phyloP scores from a whole-genome alignment of 1,284 basidiomycete species.

The Afroboletus lepidellus region DNA sequence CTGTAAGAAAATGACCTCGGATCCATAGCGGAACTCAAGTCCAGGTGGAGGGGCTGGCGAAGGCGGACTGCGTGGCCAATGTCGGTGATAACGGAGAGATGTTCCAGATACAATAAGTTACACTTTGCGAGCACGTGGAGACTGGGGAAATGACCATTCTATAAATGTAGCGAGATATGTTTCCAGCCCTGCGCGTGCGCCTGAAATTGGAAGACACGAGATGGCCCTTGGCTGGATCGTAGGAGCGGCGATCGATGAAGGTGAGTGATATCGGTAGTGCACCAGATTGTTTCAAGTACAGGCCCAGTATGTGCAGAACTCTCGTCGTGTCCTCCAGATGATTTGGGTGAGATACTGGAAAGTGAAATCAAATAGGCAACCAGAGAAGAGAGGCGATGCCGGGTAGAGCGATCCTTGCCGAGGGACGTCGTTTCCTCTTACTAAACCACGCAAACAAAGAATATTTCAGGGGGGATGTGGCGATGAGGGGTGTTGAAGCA shows the following conservation, averaged over 20 bases:
- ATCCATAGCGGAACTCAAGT: slow-evolving; percentile 12
- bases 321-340: slow-evolving; percentile 6
- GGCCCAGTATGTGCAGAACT: slow-evolving; percentile 4
- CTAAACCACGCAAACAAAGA: too few relatives aligned
- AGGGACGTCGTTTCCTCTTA: too few relatives aligned
- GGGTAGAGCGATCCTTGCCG: too few relatives aligned
- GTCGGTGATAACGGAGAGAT: slow-evolving; percentile 7
- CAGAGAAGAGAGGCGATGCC: too few relatives aligned
- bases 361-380: slow-evolving; percentile 15
- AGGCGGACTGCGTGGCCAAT: not conserved
- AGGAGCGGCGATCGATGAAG: slow-evolving; percentile 16
- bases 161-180: slow-evolving; percentile 13
- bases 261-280: slow-evolving; percentile 19
- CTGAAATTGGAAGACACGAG: slow-evolving; percentile 13
- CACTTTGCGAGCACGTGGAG: slow-evolving; percentile 18
- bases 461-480: too few relatives aligned
- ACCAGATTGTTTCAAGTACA: slow-evolving; percentile 15
- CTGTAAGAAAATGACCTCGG: slow-evolving; percentile 22
- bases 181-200: slow-evolving; percentile 19
- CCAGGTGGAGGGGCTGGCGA: not conserved
- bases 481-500: too few relatives aligned
- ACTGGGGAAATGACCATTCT: slow-evolving; percentile 7
- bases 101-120: slow-evolving; percentile 17
- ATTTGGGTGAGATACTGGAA: not conserved
- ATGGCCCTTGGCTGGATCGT: not conserved